A percentile compares a stretch with the other conserved stretches of the same genome.
These are phyloP conservation scores for Noccaea caerulescens DNA, from an alignment of 345 rosid genomes.

Conservation along the genomic window DNA sequence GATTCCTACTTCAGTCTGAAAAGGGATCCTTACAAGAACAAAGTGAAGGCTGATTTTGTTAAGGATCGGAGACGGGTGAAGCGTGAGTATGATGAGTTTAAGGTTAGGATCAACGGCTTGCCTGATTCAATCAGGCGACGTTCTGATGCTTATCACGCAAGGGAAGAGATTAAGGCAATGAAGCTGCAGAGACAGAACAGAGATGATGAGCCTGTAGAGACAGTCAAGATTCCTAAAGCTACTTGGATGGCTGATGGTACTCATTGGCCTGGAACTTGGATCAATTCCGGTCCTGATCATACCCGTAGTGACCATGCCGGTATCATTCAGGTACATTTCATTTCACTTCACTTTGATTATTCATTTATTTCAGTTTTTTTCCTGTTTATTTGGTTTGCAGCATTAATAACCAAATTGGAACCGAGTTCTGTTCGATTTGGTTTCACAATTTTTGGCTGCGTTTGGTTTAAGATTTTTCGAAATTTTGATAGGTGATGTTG, in stretches of 20 bases:
- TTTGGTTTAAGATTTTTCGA: conserved; percentile 10
- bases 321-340: conserved; percentile 75
- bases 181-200: conserved; percentile 79
- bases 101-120: conserved; percentile 88
- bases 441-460: neutral
- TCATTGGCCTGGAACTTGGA: conserved; percentile 99
- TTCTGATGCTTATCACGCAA: conserved; percentile 93
- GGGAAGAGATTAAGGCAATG: conserved; percentile 98
- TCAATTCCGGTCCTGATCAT: conserved; percentile 70
- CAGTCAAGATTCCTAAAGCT: conserved; percentile 89
- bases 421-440: neutral
- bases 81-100: conserved; percentile 98
- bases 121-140: conserved; percentile 95
- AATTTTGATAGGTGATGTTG: conserved; percentile 76
- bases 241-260: conserved; percentile 99
- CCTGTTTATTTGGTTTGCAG: conserved; percentile 5
- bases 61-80: conserved; percentile 93
- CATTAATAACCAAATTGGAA: conserved; percentile 2
- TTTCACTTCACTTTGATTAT: conserved; percentile 2
- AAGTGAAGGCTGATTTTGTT: conserved; percentile 82
- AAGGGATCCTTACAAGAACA: conserved; percentile 98
- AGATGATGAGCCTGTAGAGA: conserved; percentile 71
- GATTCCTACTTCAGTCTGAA: conserved; percentile 91
- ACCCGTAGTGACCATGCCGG: conserved; percentile 94
- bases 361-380: neutral